Percentiles rank a stretch among this genome's conserved stretches.
These are phyloP conservation scores for Rubia occidens DNA, from an alignment of 305 asterid species.

Conservation along the genomic window DNA sequence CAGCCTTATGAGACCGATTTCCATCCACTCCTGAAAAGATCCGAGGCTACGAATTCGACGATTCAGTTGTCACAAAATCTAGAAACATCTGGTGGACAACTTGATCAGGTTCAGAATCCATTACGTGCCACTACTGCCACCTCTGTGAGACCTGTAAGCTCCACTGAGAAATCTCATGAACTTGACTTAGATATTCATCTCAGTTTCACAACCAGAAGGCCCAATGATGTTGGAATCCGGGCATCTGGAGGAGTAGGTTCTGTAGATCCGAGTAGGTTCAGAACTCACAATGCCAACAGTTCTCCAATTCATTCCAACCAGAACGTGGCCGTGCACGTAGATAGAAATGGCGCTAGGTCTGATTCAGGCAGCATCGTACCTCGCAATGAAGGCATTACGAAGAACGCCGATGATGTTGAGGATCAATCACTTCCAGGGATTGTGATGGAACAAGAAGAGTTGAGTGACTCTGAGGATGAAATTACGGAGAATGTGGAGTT, in stretches of 20 bases:
- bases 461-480: constrained; percentile 95
- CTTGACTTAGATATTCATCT: constrained; percentile 65
- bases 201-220: constrained; percentile 49
- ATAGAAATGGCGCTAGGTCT: constrained; percentile 12
- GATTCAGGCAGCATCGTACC: too few species aligned
- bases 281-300: constrained; percentile 24
- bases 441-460: constrained; percentile 97
- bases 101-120: constrained; percentile 27
- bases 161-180: constrained; percentile 36
- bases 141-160: constrained; percentile 27
- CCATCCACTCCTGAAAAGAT: constrained; percentile 83
- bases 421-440: constrained; percentile 60
- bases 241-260: constrained; percentile 23
- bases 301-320: constrained; percentile 20
- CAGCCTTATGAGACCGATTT: constrained; percentile 53
- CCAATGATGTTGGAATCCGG: constrained; percentile 30
- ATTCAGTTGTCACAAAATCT: constrained; percentile 29
- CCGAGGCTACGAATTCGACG: constrained; percentile 33
- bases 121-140: constrained; percentile 26
- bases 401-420: constrained; percentile 25
- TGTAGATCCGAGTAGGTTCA: constrained; percentile 18
- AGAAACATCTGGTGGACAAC: constrained; percentile 30
- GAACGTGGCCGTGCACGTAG: constrained; percentile 11
- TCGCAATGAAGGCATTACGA: constrained; percentile 28
- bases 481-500: constrained; percentile 82